Conservation (phyloP, 2,329 filamentous ascomycete species). For the Verticillium klebahnii region DNA sequence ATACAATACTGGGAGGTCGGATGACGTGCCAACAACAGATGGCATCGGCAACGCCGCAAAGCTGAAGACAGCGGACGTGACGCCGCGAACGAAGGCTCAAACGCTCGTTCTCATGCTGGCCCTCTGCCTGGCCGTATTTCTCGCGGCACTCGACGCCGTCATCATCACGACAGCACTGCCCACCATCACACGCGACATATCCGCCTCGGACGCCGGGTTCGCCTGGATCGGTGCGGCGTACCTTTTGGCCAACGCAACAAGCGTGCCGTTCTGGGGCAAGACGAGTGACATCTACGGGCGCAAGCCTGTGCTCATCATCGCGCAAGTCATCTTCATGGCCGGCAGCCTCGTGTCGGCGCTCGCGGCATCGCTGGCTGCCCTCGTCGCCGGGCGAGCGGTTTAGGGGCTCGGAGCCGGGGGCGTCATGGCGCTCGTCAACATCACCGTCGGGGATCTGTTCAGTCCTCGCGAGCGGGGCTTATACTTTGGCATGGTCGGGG, state of each 20-base stretch:
- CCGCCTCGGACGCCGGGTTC: conserved; percentile 63
- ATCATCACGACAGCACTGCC: conserved; percentile 65
- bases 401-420: conserved; percentile 56
- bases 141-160: conserved; percentile 53
- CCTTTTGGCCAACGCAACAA: conserved; percentile 63
- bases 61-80: conserved; percentile 18
- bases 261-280: conserved; percentile 66
- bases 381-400: conserved; percentile 22
- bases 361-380: conserved; percentile 18
- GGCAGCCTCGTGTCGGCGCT: conserved; percentile 51
- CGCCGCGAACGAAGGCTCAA: conserved; percentile 29
- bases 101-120: conserved; percentile 34
- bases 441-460: conserved; percentile 52
- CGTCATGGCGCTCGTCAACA: conserved; percentile 55
- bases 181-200: conserved; percentile 58
- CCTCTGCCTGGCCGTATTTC: conserved; percentile 41
- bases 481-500: conserved; percentile 49
- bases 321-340: conserved; percentile 48
- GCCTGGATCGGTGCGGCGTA: conserved; percentile 75
- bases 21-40: background rate
- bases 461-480: conserved; percentile 45
- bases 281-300: conserved; percentile 55
- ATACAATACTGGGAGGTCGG: background rate
- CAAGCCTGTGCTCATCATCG: conserved; percentile 46
- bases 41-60: background rate